These are phyloP conservation scores for Aspergillus neotritici DNA, from an alignment of 2,329 filamentous ascomycete genomes.

Conservation along the genomic window DNA sequence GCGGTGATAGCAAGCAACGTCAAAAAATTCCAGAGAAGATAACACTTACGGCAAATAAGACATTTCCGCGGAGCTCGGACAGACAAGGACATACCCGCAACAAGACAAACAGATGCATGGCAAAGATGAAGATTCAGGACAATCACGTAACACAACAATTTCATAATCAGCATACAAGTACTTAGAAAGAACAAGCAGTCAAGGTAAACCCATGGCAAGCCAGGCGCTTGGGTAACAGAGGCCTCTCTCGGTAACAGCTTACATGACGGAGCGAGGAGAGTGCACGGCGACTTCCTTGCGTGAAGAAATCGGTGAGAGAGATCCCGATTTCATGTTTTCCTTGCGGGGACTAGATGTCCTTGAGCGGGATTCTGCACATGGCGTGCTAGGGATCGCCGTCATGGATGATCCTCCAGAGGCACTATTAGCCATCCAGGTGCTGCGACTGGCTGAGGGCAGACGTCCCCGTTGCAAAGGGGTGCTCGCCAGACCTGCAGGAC, in stretches of 20 bases:
- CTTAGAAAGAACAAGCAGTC: too few relatives aligned
- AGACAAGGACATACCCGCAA: constrained; percentile 7
- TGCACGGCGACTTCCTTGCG: constrained; percentile 35
- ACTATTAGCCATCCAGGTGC: constrained; percentile 25
- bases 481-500: constrained; percentile 35
- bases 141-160: too few relatives aligned
- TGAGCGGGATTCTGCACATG: constrained; percentile 26
- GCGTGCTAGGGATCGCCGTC: constrained; percentile 28
- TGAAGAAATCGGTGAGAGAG: constrained; percentile 34
- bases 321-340: constrained; percentile 33
- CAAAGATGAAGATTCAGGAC: constrained; percentile 1
- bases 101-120: constrained; percentile 7
- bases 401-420: constrained; percentile 33
- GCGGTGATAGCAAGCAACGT: constrained; percentile 11
- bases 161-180: too few relatives aligned
- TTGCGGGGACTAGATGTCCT: constrained; percentile 39
- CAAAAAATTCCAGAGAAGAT: constrained; percentile 18
- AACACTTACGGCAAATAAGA: constrained; percentile 14
- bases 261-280: constrained; percentile 31
- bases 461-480: constrained; percentile 33
- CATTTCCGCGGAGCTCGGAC: constrained; percentile 6
- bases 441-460: constrained; percentile 20
- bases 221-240: too few relatives aligned
- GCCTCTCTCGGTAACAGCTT: constrained; percentile 3
- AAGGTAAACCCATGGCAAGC: too few relatives aligned